Evolutionary conservation across 1,284 basidiomycete genomes (phyloP).

Genomic region (Ustilago crameri): DNA sequence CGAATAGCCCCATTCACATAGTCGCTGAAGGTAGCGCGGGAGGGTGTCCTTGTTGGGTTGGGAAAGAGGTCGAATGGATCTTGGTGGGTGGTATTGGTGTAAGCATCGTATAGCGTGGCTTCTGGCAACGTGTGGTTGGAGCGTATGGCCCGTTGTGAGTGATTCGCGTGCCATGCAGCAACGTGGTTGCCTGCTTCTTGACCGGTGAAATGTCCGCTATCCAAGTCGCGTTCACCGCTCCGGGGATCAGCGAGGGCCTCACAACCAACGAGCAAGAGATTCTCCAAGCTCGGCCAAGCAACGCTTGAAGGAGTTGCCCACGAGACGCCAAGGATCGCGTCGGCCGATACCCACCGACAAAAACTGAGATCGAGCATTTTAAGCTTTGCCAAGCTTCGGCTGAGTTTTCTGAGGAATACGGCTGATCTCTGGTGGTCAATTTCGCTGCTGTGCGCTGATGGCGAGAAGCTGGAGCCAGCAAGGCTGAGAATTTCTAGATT

Average conservation of each 20-base stretch:
- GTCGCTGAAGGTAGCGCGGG: slow-evolving; percentile 13
- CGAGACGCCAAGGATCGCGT: slow-evolving; percentile 22
- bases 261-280: slow-evolving; percentile 23
- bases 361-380: slow-evolving; percentile 34
- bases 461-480: slow-evolving; percentile 18
- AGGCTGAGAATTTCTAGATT: slow-evolving; percentile 38
- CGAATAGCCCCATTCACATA: slow-evolving; percentile 12
- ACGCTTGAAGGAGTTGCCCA: slow-evolving; percentile 11
- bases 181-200: slow-evolving; percentile 10
- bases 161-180: slow-evolving; percentile 22
- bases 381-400: slow-evolving; percentile 24
- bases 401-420: slow-evolving; percentile 35
- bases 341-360: slow-evolving; percentile 38
- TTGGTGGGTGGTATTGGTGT: slow-evolving; percentile 2
- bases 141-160: slow-evolving; percentile 10
- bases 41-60: background rate
- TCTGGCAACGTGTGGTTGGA: background rate
- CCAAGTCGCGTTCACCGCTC: background rate
- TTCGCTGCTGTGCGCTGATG: background rate
- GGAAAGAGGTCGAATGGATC: slow-evolving; percentile 25
- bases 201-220: background rate
- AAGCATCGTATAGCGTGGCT: background rate
- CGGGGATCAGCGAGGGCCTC: slow-evolving; percentile 12
- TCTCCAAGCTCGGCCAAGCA: slow-evolving; percentile 24
- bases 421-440: slow-evolving; percentile 9